Conservation (phyloP, 202 grass and related monocot species). For the Panicum virgatum region DNA sequence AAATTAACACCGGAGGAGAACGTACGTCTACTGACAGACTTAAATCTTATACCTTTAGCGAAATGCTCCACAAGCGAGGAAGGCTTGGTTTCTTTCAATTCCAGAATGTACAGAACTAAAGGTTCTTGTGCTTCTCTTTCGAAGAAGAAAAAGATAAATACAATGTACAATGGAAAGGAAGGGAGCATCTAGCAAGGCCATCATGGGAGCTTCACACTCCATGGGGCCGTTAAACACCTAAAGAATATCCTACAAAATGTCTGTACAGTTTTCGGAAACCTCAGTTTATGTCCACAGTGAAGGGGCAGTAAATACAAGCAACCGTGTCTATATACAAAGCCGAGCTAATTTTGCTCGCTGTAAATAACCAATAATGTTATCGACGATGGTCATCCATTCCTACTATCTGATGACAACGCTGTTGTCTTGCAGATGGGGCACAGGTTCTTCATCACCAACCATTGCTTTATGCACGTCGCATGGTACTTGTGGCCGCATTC, state of each 20-base stretch:
- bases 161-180: background rate
- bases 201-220: slow-evolving; percentile 35
- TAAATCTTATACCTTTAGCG: background rate
- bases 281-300: slow-evolving; percentile 35
- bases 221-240: slow-evolving; percentile 21
- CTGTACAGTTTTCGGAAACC: slow-evolving; percentile 49
- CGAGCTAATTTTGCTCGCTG: slow-evolving; percentile 30
- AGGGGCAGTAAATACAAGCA: slow-evolving; percentile 34
- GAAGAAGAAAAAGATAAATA: background rate
- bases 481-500: slow-evolving; percentile 79
- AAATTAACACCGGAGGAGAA: background rate
- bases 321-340: slow-evolving; percentile 65
- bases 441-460: slow-evolving; percentile 76
- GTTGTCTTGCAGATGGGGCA: slow-evolving; percentile 83
- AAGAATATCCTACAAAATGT: slow-evolving; percentile 34
- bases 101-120: slow-evolving; percentile 17
- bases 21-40: background rate
- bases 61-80: background rate
- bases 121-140: background rate
- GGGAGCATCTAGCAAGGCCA: slow-evolving; percentile 23
- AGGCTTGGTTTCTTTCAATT: background rate
- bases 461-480: slow-evolving; percentile 66
- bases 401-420: slow-evolving; percentile 60
- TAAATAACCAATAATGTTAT: slow-evolving; percentile 50
- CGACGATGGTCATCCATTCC: slow-evolving; percentile 38